These are phyloP conservation scores for Chimonanthus praecox DNA, from an alignment of 164 flowering plant genomes.

Conservation along the genomic window DNA sequence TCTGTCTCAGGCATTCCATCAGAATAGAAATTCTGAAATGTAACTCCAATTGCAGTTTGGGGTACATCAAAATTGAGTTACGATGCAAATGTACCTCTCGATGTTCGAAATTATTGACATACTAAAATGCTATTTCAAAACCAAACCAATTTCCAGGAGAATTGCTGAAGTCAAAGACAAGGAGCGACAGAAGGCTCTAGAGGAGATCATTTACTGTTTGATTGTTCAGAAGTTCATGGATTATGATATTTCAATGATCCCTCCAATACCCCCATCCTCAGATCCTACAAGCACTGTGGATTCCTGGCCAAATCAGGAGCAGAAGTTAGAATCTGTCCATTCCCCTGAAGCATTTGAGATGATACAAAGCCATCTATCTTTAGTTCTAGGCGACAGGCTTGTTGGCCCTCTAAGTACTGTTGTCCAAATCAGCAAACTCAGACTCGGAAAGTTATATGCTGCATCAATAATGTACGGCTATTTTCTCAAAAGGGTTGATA, in stretches of 20 bases:
- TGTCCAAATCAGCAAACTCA: conserved; percentile 75
- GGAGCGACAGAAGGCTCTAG: conserved; percentile 57
- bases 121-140: too few species aligned
- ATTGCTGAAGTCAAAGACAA: conserved; percentile 81
- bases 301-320: conserved; percentile 86
- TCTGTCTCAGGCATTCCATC: too few species aligned
- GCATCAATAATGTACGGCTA: conserved; percentile 97
- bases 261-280: conserved; percentile 46
- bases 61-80: neutral
- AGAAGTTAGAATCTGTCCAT: conserved; percentile 67
- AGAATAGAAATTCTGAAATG: too few species aligned
- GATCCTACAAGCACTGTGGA: conserved; percentile 69
- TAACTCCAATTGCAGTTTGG: neutral
- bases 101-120: too few species aligned
- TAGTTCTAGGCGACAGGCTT: conserved; percentile 67
- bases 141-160: conserved; percentile 50
- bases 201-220: conserved; percentile 80
- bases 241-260: conserved; percentile 62
- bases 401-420: conserved; percentile 59
- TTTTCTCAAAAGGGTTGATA: conserved; percentile 83
- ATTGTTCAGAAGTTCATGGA: conserved; percentile 71
- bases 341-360: conserved; percentile 88
- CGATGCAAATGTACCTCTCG: neutral
- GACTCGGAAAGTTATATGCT: conserved; percentile 93
- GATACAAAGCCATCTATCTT: conserved; percentile 78